Evolutionary conservation across 2,329 filamentous ascomycete species (phyloP).

Genomic region (Fusarium anguioides): DNA sequence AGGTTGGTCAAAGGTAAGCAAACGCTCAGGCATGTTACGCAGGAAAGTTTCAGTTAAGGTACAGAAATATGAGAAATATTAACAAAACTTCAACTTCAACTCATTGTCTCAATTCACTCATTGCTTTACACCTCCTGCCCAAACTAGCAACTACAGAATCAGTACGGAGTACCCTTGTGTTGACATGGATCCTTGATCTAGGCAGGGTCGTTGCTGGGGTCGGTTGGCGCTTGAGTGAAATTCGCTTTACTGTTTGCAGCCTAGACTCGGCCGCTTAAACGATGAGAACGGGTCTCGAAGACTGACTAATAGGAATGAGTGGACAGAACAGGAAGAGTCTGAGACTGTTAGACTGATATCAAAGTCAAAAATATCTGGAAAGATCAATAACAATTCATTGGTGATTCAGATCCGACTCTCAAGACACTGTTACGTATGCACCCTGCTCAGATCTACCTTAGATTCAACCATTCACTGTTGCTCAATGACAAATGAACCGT

Average conservation of each 20-base stretch:
- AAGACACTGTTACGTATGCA: constrained; percentile 10
- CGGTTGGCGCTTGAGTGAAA: constrained; percentile 1
- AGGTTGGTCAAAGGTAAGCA: background rate
- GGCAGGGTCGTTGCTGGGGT: constrained; percentile 21
- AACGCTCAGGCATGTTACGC: background rate
- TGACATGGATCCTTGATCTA: constrained; percentile 23
- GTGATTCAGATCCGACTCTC: background rate
- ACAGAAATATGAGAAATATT: background rate
- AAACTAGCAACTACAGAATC: constrained; percentile 26
- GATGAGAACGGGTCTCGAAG: constrained; percentile 13
- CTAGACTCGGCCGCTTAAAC: constrained; percentile 14
- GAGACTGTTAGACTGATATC: constrained; percentile 1
- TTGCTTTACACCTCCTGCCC: constrained; percentile 17
- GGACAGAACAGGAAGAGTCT: constrained; percentile 16
- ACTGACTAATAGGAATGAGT: constrained; percentile 1
- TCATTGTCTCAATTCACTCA: background rate
- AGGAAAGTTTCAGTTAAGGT: background rate
- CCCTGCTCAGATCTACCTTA: constrained; percentile 3
- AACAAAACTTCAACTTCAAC: background rate
- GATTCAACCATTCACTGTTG: constrained; percentile 20
- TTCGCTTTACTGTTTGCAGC: constrained; percentile 25
- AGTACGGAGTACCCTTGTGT: constrained; percentile 24
- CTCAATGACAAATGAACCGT: constrained; percentile 34
- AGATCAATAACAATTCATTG: constrained; percentile 12
- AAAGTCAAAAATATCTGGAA: background rate